Evolutionary conservation across 2,329 filamentous ascomycete species (phyloP).

Genomic region (Fonsecaea pedrosoi): DNA sequence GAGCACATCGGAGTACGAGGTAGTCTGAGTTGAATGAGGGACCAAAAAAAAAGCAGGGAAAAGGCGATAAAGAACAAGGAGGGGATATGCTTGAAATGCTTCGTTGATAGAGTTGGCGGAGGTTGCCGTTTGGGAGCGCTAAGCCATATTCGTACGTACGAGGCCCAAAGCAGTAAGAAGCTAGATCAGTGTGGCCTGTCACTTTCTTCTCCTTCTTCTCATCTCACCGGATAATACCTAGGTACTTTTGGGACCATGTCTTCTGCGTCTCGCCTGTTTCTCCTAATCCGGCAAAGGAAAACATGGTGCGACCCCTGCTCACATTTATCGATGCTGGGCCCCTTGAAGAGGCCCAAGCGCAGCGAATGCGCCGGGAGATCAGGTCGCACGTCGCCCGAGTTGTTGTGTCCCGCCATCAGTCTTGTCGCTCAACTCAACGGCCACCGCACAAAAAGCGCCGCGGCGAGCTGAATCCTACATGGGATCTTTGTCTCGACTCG

Average conservation of each 20-base stretch:
- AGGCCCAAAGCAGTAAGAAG: not conserved
- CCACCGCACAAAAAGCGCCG: not conserved
- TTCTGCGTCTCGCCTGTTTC: not conserved
- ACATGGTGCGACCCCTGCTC: constrained; percentile 17
- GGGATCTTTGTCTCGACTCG: constrained; percentile 12
- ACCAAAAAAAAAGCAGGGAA: not conserved
- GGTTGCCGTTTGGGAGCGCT: not conserved
- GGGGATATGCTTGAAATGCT: too few relatives aligned
- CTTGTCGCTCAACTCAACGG: not conserved
- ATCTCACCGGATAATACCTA: not conserved
- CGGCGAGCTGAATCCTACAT: constrained; percentile 4
- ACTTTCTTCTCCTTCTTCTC: not conserved
- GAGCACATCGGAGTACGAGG: not conserved
- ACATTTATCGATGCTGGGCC: constrained; percentile 19
- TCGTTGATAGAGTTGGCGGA: not conserved
- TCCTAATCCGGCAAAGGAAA: not conserved
- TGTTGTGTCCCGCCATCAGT: not conserved
- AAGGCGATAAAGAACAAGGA: too few relatives aligned
- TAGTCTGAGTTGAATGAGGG: not conserved
- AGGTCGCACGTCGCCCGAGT: constrained; percentile 23
- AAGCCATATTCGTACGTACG: not conserved
- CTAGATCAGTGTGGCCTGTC: not conserved
- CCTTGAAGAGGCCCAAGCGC: constrained; percentile 3
- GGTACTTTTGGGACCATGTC: too few relatives aligned
- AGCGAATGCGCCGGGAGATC: constrained; percentile 14